Conservation (phyloP, 176 grass and related monocot species). For the Triticum turgidum region DNA sequence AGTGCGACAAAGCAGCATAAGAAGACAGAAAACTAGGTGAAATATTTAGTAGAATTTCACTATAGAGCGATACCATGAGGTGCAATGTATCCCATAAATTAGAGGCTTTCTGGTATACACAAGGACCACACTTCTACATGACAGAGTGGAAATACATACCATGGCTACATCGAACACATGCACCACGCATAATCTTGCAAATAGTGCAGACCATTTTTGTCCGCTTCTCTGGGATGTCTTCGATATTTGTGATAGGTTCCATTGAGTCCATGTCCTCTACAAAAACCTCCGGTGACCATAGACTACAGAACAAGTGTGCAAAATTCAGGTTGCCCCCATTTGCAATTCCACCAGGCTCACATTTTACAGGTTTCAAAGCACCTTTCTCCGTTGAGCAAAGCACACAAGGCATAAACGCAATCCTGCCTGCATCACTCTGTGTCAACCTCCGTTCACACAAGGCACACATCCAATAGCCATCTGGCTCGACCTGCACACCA, state of each 20-base stretch:
- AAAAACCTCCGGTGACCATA: constrained; percentile 79
- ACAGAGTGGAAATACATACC: constrained; percentile 59
- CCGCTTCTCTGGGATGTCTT: constrained; percentile 55
- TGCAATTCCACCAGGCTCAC: constrained; percentile 27
- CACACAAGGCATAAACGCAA: constrained; percentile 48
- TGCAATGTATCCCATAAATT: neutral
- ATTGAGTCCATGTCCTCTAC: constrained; percentile 66
- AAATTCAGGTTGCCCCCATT: constrained; percentile 42
- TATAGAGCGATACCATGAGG: neutral
- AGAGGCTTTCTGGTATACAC: neutral
- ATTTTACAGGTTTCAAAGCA: constrained; percentile 64
- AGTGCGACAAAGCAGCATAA: neutral
- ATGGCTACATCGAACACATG: constrained; percentile 93
- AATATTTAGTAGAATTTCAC: neutral
- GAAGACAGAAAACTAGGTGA: neutral
- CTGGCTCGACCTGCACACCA: constrained; percentile 66
- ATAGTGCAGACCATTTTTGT: constrained; percentile 74
- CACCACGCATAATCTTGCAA: constrained; percentile 89
- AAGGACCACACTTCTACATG: neutral
- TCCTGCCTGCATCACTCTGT: constrained; percentile 40
- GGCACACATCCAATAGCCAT: constrained; percentile 62
- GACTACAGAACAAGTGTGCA: constrained; percentile 91
- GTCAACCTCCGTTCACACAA: constrained; percentile 54
- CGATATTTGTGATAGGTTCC: constrained; percentile 62
- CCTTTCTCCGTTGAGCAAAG: constrained; percentile 95